A percentile compares a stretch with the other conserved stretches of the same genome.
Conservation (phyloP, 306 rosid genomes). For the Prinsepia uniflora region DNA sequence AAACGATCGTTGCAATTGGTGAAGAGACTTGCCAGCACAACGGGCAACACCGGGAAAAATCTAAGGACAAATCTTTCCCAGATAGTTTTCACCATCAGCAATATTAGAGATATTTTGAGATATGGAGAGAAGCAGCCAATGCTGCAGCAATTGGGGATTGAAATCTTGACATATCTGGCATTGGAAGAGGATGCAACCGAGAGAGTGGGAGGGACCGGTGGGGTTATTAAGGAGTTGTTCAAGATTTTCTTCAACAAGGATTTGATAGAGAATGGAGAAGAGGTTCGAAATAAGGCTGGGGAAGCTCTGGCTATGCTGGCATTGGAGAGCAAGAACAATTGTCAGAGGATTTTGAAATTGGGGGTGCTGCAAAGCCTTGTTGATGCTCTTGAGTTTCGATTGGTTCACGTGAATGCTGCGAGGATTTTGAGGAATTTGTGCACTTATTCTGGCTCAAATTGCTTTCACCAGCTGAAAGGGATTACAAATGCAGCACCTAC, state of each 20-base stretch:
- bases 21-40: slow-evolving; percentile 78
- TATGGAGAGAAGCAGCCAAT: slow-evolving; percentile 62
- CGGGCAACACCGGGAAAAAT: slow-evolving; percentile 68
- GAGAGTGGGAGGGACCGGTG: slow-evolving; percentile 86
- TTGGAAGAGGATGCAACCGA: slow-evolving; percentile 80
- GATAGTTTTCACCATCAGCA: slow-evolving; percentile 79
- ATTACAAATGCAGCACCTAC: slow-evolving; percentile 63
- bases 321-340: slow-evolving; percentile 69
- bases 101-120: slow-evolving; percentile 69
- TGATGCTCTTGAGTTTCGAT: slow-evolving; percentile 47
- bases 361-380: slow-evolving; percentile 47
- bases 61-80: slow-evolving; percentile 77
- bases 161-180: slow-evolving; percentile 68
- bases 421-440: slow-evolving; percentile 79
- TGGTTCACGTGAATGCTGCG: slow-evolving; percentile 65
- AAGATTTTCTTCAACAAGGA: slow-evolving; percentile 52
- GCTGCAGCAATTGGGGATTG: slow-evolving; percentile 78
- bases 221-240: slow-evolving; percentile 69
- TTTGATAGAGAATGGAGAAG: slow-evolving; percentile 34
- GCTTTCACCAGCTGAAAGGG: slow-evolving; percentile 48
- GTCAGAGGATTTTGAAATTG: slow-evolving; percentile 58
- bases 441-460: slow-evolving; percentile 53
- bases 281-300: slow-evolving; percentile 60
- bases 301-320: slow-evolving; percentile 93
- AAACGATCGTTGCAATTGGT: slow-evolving; percentile 79